A percentile compares a stretch with the other conserved stretches of the same genome.
These are phyloP conservation scores for Pseudevernia furfuracea DNA, from an alignment of 495 filamentous ascomycete species.

Conservation along the genomic window DNA sequence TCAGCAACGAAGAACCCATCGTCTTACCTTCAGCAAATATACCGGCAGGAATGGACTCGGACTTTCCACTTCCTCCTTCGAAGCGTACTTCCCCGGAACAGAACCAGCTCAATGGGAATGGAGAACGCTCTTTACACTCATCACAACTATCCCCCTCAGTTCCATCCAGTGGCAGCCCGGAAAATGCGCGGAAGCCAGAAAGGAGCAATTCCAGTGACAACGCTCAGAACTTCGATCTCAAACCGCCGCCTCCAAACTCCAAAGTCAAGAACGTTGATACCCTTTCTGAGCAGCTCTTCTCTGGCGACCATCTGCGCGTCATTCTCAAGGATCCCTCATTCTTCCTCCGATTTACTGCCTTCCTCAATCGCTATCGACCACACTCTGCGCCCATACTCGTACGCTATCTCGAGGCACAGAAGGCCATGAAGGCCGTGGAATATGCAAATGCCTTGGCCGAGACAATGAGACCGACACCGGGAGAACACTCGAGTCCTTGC, in stretches of 20 bases:
- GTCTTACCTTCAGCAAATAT: constrained; percentile 15
- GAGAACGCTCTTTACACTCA: constrained; percentile 1
- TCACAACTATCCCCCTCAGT: background rate
- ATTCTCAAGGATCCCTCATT: constrained; percentile 59
- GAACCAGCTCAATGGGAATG: constrained; percentile 5
- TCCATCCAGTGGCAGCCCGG: constrained; percentile 11
- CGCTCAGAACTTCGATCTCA: constrained; percentile 24
- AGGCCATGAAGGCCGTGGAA: constrained; percentile 60
- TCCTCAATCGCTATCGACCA: constrained; percentile 62
- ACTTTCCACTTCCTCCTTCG: constrained; percentile 13
- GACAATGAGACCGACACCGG: constrained; percentile 42
- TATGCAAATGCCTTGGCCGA: constrained; percentile 60
- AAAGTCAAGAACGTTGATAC: constrained; percentile 43
- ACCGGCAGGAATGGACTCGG: background rate
- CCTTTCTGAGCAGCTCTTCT: constrained; percentile 58
- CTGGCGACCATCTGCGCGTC: constrained; percentile 52
- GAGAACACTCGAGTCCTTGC: constrained; percentile 39
- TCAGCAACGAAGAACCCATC: constrained; percentile 10
- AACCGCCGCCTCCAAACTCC: constrained; percentile 25
- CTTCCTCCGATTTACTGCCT: constrained; percentile 57
- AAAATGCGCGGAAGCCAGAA: background rate
- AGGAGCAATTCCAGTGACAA: constrained; percentile 11
- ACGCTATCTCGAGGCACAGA: constrained; percentile 58
- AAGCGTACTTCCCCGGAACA: constrained; percentile 9
- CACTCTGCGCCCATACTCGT: constrained; percentile 59